Evolutionary conservation across 306 rosid species (phyloP), one percentile per base, ranked within the genome.

Genomic region (Purshia tridentata): DNA sequence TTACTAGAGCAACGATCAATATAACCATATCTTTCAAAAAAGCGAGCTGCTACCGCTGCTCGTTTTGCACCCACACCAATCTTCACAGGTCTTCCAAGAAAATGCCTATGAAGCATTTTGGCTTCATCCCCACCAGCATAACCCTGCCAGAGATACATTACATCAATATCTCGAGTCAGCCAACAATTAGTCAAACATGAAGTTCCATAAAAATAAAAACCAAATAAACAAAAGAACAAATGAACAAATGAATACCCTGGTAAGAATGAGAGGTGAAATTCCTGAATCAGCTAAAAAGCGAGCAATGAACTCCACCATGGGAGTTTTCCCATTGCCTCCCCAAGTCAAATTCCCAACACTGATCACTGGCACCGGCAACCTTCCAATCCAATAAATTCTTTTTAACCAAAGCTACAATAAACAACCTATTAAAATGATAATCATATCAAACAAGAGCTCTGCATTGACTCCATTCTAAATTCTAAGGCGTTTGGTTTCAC

Each of bases 291-390:
- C 81, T 48, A 93, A 82, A 85, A 75, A 84, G 61, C 23, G 80
- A 57, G 98, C 91, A 47, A 91, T 81, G 85, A 88, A 93, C 76
- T 91, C 97, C 29, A 88, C 98, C 98, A 90, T 92, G 0, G 98
- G 98, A 29, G 98, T 92, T 74, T 92, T 92, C 77, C 98, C 96
- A 83, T 89, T 93, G 70, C 97, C 98, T 58, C 97, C 97, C 98
- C 98, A 94, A 2, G 91, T 91, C 86, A 91, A 85, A 87, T 91
- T 94, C 57, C 98, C 97, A 15, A 94, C 83, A 79, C 98, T 91
- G 6, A 94, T 86, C 65, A 91, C 92, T 18, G 91, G 91, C 64
- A 94, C 75, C 3, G 88, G 84, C 82, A 86, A 80, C 84, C 88
- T 90, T 72, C 61, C 56, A 80, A 64, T 41, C 61, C 37, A 63